These are phyloP conservation scores for Calonectria pseudoturangicola DNA, from an alignment of 2,329 filamentous ascomycete species.

Conservation along the genomic window DNA sequence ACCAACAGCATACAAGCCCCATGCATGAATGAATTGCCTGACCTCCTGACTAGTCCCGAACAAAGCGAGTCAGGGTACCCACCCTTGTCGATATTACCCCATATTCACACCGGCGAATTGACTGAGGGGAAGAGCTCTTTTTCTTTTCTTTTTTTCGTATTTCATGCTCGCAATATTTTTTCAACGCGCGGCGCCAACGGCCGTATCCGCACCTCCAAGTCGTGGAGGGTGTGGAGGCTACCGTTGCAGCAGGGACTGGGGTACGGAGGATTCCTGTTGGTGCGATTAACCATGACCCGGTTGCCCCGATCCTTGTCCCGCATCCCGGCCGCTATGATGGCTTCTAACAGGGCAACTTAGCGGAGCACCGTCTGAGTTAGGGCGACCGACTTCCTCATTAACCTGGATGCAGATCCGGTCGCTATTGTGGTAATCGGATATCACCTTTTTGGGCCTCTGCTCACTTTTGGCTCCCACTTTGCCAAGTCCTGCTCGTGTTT, in stretches of 20 bases:
- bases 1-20: neutral
- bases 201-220: neutral
- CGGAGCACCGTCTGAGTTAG: conserved; percentile 1
- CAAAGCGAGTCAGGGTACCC: neutral
- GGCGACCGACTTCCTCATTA: conserved; percentile 12
- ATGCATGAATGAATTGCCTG: neutral
- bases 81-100: neutral
- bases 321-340: neutral
- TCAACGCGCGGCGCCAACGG: neutral
- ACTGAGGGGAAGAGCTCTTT: neutral
- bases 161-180: neutral
- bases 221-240: neutral
- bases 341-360: neutral
- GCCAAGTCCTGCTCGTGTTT: neutral
- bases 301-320: neutral
- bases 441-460: neutral
- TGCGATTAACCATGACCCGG: conserved; percentile 14
- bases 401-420: conserved; percentile 8
- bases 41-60: neutral
- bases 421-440: neutral
- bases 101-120: neutral
- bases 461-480: neutral
- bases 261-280: neutral
- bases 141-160: neutral
- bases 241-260: neutral